These are phyloP conservation scores for Parachaetomium inaequale DNA, from an alignment of 495 filamentous ascomycete genomes.

Conservation along the genomic window DNA sequence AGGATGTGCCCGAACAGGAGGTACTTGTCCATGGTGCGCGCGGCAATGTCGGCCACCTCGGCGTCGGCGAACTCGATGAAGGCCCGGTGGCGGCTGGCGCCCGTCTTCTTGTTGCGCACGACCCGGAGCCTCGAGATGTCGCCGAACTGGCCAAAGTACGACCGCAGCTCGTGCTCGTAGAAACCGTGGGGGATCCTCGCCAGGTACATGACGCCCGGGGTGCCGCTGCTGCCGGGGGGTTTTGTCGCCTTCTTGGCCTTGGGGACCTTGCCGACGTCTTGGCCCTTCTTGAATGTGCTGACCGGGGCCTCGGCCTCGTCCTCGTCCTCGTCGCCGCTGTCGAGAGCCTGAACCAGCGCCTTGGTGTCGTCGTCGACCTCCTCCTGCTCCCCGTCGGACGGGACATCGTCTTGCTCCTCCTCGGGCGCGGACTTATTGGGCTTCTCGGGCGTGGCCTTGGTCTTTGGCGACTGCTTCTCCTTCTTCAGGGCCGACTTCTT, in stretches of 20 bases:
- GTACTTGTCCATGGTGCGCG: conserved; percentile 96
- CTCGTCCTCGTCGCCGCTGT: conserved; percentile 67
- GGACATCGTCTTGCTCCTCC: conserved; percentile 29
- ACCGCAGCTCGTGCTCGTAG: conserved; percentile 91
- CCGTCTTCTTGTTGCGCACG: conserved; percentile 85
- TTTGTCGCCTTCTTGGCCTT: conserved; percentile 52
- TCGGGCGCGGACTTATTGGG: conserved; percentile 26
- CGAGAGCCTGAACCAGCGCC: conserved; percentile 69
- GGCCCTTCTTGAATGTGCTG: conserved; percentile 49
- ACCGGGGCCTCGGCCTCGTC: conserved; percentile 48
- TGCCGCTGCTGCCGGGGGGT: conserved; percentile 36
- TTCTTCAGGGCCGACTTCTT: conserved; percentile 23
- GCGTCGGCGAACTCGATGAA: conserved; percentile 83
- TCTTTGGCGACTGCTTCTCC: conserved; percentile 32
- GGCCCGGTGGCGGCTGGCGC: conserved; percentile 83
- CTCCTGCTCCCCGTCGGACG: conserved; percentile 36
- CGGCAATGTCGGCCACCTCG: conserved; percentile 81
- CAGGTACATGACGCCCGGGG: conserved; percentile 80
- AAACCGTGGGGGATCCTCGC: conserved; percentile 91
- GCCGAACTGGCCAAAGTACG: conserved; percentile 96
- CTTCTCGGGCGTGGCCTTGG: conserved; percentile 28
- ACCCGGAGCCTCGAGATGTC: conserved; percentile 75
- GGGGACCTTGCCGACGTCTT: conserved; percentile 59
- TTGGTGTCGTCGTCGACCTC: conserved; percentile 46
- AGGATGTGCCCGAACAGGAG: conserved; percentile 90